phyloP scores from a whole-genome alignment of 257 asterid genomes.

The Solanum infundibuliforme region DNA sequence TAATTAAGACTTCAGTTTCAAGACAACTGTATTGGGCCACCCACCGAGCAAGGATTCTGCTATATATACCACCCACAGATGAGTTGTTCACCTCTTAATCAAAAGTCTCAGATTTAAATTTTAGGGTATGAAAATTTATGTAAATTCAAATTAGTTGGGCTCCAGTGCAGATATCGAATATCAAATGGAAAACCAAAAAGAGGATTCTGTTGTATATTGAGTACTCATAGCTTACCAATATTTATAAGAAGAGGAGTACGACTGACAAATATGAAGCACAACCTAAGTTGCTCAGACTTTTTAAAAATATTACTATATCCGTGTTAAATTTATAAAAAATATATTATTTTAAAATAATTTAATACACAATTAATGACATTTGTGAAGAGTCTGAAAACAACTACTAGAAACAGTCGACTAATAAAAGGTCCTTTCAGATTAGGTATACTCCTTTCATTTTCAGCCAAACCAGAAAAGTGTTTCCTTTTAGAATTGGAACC shows the following conservation, averaged over 20 bases:
- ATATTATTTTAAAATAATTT: too few species aligned
- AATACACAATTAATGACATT: too few species aligned
- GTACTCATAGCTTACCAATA: background rate
- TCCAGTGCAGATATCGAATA: fast-evolving
- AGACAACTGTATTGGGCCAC: background rate
- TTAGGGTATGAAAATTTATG: too few species aligned
- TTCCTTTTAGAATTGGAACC: background rate
- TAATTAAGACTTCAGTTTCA: background rate
- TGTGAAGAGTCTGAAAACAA: too few species aligned
- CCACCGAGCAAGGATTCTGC: background rate
- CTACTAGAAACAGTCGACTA: background rate
- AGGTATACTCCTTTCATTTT: background rate
- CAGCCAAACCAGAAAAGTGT: background rate
- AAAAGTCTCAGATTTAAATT: fast-evolving
- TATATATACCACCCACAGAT: background rate
- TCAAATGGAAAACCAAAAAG: fast-evolving
- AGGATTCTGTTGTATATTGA: too few species aligned
- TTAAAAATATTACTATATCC: fast-evolving
- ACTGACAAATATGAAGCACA: too few species aligned
- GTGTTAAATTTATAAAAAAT: too few species aligned
- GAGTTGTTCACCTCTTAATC: too few species aligned
- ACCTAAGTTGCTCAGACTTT: fast-evolving
- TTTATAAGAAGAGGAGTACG: background rate
- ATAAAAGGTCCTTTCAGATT: background rate
- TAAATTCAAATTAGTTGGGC: fast-evolving